Percentiles rank a stretch among this genome's conserved stretches.
Evolutionary conservation across 805 yeast species (phyloP).

Genomic region (Candida hungchunana): DNA sequence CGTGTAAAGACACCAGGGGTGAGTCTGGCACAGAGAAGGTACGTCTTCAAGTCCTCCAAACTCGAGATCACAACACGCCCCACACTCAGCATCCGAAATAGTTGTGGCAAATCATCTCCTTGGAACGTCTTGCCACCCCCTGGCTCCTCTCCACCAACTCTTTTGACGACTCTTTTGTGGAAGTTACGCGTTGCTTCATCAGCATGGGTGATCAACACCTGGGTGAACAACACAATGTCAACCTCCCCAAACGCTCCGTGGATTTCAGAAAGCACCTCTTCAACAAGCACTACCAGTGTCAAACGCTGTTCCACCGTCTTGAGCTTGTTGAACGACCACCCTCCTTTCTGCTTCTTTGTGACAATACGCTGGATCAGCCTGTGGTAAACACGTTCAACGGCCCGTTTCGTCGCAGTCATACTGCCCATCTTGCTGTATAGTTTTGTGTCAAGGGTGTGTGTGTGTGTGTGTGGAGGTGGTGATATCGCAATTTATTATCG

Average conservation of each 20-base stretch:
- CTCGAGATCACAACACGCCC: not conserved
- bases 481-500: too few species aligned
- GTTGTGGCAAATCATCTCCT: not conserved
- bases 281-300: not conserved
- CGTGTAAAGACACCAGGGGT: not conserved
- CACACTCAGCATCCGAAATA: not conserved
- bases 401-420: too few species aligned
- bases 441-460: too few species aligned
- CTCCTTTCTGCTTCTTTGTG: too few species aligned
- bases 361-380: too few species aligned
- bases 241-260: not conserved
- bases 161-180: not conserved
- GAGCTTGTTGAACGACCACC: slow-evolving; percentile 7
- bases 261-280: not conserved
- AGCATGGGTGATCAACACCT: not conserved
- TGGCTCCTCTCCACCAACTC: not conserved
- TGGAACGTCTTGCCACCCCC: too few species aligned
- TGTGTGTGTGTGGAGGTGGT: too few species aligned
- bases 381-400: too few species aligned
- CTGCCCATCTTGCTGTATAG: too few species aligned
- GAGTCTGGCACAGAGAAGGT: not conserved
- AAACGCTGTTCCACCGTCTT: slow-evolving; percentile 4
- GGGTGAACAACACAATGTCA: not conserved
- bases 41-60: slow-evolving; percentile 1
- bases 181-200: slow-evolving; percentile 5